Percentiles rank a stretch among this genome's conserved stretches.
These are phyloP conservation scores for Sugiyamaella americana DNA, from an alignment of 805 yeast genomes.

Conservation along the genomic window DNA sequence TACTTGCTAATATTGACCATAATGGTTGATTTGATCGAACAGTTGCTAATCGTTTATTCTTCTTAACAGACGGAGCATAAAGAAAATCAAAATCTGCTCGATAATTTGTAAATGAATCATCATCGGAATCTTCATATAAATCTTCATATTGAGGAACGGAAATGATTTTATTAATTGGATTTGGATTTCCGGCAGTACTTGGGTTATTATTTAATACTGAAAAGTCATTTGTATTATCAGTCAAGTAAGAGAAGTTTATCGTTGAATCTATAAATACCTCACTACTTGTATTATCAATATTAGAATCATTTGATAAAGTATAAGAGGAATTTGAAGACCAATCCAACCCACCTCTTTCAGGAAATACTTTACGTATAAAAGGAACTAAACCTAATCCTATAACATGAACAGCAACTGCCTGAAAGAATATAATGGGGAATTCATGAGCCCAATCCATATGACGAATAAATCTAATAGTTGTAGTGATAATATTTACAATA, in stretches of 20 bases:
- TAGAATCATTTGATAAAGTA: constrained; percentile 18
- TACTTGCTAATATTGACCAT: constrained; percentile 32
- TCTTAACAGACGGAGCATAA: constrained; percentile 21
- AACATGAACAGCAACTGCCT: constrained; percentile 31
- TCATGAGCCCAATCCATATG: constrained; percentile 27
- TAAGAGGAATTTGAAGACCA: constrained; percentile 11
- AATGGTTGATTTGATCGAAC: constrained; percentile 29
- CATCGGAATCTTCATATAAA: constrained; percentile 6
- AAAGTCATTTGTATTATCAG: neutral
- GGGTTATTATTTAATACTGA: neutral
- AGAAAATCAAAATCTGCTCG: constrained; percentile 19
- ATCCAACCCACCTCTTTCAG: constrained; percentile 15
- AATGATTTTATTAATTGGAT: neutral
- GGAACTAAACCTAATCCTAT: constrained; percentile 28
- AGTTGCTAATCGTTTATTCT: constrained; percentile 25
- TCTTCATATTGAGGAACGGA: constrained; percentile 5
- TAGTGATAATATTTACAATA: constrained; percentile 21
- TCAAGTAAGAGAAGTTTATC: neutral
- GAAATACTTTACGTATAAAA: constrained; percentile 25
- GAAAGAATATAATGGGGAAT: constrained; percentile 23
- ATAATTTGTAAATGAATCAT: constrained; percentile 1
- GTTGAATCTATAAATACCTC: constrained; percentile 3
- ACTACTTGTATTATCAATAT: constrained; percentile 10
- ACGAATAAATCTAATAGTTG: constrained; percentile 18
- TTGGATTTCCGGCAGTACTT: constrained; percentile 2